Percentiles rank a stretch among this genome's conserved stretches.
Conservation (phyloP, 768 basidiomycete genomes). For the Sutorius australiensis region DNA sequence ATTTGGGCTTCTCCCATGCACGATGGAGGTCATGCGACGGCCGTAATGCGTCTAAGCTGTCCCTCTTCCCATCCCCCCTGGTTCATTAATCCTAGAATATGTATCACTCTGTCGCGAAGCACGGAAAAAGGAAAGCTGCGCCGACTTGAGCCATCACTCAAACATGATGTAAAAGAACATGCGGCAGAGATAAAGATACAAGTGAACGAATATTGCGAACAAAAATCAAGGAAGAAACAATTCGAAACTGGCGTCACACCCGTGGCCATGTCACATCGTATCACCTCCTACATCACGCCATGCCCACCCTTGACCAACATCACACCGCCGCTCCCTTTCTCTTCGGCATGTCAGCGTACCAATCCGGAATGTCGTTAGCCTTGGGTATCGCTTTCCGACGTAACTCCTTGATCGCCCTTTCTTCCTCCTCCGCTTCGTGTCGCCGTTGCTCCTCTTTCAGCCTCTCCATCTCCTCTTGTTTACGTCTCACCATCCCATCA, state of each 20-base stretch:
- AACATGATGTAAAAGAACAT: slow-evolving; percentile 17
- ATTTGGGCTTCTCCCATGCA: slow-evolving; percentile 18
- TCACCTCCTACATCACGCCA: slow-evolving; percentile 16
- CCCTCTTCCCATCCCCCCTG: slow-evolving; percentile 14
- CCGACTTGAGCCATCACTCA: slow-evolving; percentile 1
- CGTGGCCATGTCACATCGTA: slow-evolving; percentile 13
- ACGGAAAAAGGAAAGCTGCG: background rate
- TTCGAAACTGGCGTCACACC: slow-evolving; percentile 1
- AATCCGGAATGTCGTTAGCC: slow-evolving; percentile 71
- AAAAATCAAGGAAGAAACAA: slow-evolving; percentile 4
- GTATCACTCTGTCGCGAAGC: slow-evolving; percentile 9
- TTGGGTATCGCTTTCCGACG: slow-evolving; percentile 60
- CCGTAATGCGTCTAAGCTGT: slow-evolving; percentile 20
- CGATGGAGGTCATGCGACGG: slow-evolving; percentile 10
- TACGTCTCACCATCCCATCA: slow-evolving; percentile 53
- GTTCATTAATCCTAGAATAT: slow-evolving; percentile 28
- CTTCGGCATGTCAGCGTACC: slow-evolving; percentile 72
- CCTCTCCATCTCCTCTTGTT: slow-evolving; percentile 50
- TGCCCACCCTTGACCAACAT: slow-evolving; percentile 3
- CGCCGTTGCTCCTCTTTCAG: slow-evolving; percentile 44
- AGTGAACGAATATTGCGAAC: background rate
- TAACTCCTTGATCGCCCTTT: slow-evolving; percentile 56
- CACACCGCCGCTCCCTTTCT: slow-evolving; percentile 32
- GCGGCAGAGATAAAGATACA: slow-evolving; percentile 16
- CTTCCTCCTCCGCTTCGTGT: slow-evolving; percentile 53